Base-by-base conservation (phyloP, 1,284 basidiomycete species). In the Pseudozyma pruni region DNA sequence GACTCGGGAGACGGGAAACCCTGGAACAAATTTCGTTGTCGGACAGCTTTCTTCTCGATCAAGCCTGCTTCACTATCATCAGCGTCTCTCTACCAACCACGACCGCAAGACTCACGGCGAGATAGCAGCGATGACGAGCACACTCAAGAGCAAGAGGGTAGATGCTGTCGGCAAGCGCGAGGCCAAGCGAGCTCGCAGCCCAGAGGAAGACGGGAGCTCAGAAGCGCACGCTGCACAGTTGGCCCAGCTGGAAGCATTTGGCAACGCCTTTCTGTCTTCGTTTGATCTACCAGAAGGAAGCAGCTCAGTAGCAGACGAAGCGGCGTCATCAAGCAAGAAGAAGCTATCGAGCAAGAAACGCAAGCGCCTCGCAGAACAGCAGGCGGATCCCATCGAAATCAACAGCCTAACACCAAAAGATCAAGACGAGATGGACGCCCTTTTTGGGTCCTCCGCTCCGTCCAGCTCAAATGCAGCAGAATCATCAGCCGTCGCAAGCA, bases 161-260 rank as follows among this genome's bases (percentile, higher is more conserved):
- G 49, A 54, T 6, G 6, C 4, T 9, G 40, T 43, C 13, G 49
- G 58, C 14, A 68, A 68, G 34, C 39, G 45, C 8, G 50, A 57
- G 33, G 32, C 35, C 8, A 43, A 53, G 2, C 35, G 41, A 8
- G 20, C 11, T 2, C 10, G 22, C 13, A 42, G 16, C 3, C 39
- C 27, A 22, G n/a, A 39, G 37, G 17, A 40, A 11, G 29, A 45
- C 10, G 34, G 45, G 5, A 41, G 49, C 14, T 10, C 41, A 3
- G 46, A 64, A 20, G 48, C 35, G 22, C 42, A 40, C 19, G 51
- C 48, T 11, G 47, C 35, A 19, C 51, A 47, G 45, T 46, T 72
- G 9, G 69, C 69, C 5, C 69, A 72, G 42, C 51, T 72, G 6
- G 58, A 67, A 43, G 69, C 52, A 13, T 54, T 62, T 13, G 69